A percentile compares a stretch with the other conserved stretches of the same genome.
Conservation (phyloP, 257 asterid species). For the Paulownia fortunei region DNA sequence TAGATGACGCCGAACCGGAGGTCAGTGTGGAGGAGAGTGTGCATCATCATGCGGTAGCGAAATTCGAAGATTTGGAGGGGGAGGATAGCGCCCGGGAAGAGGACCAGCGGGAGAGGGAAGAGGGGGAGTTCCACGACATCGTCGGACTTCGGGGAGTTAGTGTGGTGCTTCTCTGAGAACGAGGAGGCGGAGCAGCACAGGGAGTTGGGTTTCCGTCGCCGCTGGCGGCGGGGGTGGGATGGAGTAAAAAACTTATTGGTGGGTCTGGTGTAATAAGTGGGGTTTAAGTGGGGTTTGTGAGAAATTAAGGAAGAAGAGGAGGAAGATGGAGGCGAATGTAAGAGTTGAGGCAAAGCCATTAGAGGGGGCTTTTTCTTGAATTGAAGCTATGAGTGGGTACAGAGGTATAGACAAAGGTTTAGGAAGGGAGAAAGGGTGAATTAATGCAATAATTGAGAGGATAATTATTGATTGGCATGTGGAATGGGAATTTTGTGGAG, state of each 20-base stretch:
- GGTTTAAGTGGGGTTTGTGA: slow-evolving; percentile 56
- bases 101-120: slow-evolving; percentile 92
- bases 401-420: slow-evolving; percentile 10
- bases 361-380: neutral
- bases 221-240: slow-evolving; percentile 42
- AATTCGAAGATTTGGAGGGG: slow-evolving; percentile 96
- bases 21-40: slow-evolving; percentile 94
- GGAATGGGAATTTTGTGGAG: slow-evolving; percentile 28
- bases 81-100: slow-evolving; percentile 91
- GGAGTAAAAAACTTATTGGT: slow-evolving; percentile 27
- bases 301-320: slow-evolving; percentile 45
- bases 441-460: slow-evolving; percentile 13
- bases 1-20: slow-evolving; percentile 96
- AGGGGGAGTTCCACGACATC: slow-evolving; percentile 93
- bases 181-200: slow-evolving; percentile 88
- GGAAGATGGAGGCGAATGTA: slow-evolving; percentile 67
- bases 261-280: slow-evolving; percentile 36
- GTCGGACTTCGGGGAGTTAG: slow-evolving; percentile 63
- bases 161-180: slow-evolving; percentile 79
- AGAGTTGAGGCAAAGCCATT: slow-evolving; percentile 86
- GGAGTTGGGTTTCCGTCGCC: slow-evolving; percentile 48
- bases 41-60: slow-evolving; percentile 98
- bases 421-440: neutral
- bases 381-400: neutral
- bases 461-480: slow-evolving; percentile 27